Base-by-base conservation (phyloP, 2,329 filamentous ascomycete genomes). In the Cladosporium oxysporum region DNA sequence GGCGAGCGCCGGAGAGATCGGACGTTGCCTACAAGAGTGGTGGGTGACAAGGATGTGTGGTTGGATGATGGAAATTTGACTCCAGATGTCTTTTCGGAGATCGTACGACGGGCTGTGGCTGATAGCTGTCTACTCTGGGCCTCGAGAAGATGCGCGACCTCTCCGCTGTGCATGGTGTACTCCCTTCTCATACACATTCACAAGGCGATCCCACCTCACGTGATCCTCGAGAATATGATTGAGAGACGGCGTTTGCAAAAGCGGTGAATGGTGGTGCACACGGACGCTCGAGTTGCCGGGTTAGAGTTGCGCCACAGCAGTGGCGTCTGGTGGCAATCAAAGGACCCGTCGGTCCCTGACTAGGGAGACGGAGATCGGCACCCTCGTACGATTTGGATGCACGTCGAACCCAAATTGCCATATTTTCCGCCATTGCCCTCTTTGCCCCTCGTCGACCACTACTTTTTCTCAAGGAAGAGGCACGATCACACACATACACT, bases 181-280 rank as follows among this genome's bases (percentile, higher is more conserved):
- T 26, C 23, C 5, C 3, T 35, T 14, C 33, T 18, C 16, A 5
- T 18, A 41, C 35, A 23, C 41, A 21, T 8, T 4, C 41, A 8
- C n/a, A 47, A 7, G 18, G 16, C 18, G 18, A n/a, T 1, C 10
- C 1, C 5, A 11, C 7, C n/a, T 21, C 10, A 21, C 41, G n/a
- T 23, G n/a, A 23, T 47, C 10, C n/a, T 47, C 41, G 12, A 11
- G 2, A 47, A 8, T 4, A 21, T 11, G 8, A 21, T 18, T 47
- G n/a, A 47, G 41, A 47, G 41, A 47, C n/a, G 41, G 41, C 41
- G 41, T 47, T 47, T 47, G 41, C 41, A 47, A 47, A 47, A 47
- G 41, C 41, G 41, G 41, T 47, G 41, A n/a, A 76, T 67, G 18
- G 74, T 50, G 8, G 67, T 66, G 31, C 71, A 74, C 73, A 76